phyloP scores from a whole-genome alignment of 306 rosid species.

The Inga oerstediana region DNA sequence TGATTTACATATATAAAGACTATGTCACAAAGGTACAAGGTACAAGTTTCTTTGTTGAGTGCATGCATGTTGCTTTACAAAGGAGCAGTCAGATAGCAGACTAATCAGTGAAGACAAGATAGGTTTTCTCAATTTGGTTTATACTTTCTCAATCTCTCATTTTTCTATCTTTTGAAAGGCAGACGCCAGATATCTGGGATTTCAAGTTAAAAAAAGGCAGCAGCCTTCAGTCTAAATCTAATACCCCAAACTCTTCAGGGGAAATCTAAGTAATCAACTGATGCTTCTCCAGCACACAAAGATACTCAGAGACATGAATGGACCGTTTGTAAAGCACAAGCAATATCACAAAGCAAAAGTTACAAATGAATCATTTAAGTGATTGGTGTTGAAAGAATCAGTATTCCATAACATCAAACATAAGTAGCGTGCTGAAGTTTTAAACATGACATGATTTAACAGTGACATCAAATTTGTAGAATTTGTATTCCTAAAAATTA shows the following conservation, averaged over 20 bases:
- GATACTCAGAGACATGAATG: background rate
- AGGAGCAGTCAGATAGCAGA: background rate
- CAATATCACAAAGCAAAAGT: background rate
- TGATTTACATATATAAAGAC: background rate
- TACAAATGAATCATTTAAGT: constrained; percentile 12
- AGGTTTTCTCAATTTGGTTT: background rate
- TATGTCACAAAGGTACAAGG: background rate
- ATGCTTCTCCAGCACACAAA: background rate
- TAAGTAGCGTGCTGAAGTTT: background rate
- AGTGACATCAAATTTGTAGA: background rate
- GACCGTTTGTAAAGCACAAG: background rate
- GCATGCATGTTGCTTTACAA: background rate
- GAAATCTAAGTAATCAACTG: background rate
- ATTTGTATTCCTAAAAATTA: background rate
- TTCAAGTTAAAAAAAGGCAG: background rate
- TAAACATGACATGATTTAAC: background rate
- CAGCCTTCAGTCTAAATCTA: background rate
- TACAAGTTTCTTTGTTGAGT: background rate
- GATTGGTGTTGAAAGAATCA: background rate
- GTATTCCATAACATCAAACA: constrained; percentile 3
- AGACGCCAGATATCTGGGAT: background rate
- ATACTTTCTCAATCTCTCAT: background rate
- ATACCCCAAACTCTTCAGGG: background rate
- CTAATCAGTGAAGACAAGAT: background rate
- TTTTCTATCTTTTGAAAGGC: background rate